Conservation (phyloP, 2,329 filamentous ascomycete genomes). For the Fonsecaea monophora region DNA sequence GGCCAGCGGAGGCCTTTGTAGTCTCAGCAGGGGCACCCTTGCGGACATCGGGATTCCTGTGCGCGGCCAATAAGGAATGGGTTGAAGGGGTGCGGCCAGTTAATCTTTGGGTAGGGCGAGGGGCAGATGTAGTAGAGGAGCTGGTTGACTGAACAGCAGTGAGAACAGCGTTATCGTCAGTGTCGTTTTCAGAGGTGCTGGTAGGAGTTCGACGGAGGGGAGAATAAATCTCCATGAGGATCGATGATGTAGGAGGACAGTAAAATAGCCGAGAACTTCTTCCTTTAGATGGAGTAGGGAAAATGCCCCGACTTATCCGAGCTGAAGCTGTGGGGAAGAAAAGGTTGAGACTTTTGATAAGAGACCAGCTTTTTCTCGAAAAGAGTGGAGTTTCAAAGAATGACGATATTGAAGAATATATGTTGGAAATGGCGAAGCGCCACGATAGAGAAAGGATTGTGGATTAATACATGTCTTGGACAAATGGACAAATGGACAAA, state of each 20-base stretch:
- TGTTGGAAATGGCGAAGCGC: neutral
- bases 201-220: conserved; percentile 33
- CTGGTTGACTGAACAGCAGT: conserved; percentile 29
- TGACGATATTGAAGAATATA: conserved; percentile 6
- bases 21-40: conserved; percentile 69
- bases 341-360: neutral
- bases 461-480: neutral
- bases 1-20: conserved; percentile 63
- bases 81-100: conserved; percentile 32
- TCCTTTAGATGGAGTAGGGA: neutral
- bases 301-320: conserved; percentile 9
- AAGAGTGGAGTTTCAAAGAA: conserved; percentile 6
- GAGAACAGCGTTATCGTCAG: conserved; percentile 28
- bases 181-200: conserved; percentile 31
- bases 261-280: conserved; percentile 7
- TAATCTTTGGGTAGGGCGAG: conserved; percentile 13
- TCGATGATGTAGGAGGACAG: conserved; percentile 6
- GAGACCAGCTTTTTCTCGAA: neutral
- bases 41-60: conserved; percentile 44
- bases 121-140: conserved; percentile 30
- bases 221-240: conserved; percentile 29
- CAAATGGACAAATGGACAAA: neutral
- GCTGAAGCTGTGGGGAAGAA: conserved; percentile 9
- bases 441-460: neutral
- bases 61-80: conserved; percentile 57